Percentiles rank a stretch among this genome's conserved stretches.
phyloP scores from a whole-genome alignment of 139 green algal genomes.

The Chlorella sp. region DNA sequence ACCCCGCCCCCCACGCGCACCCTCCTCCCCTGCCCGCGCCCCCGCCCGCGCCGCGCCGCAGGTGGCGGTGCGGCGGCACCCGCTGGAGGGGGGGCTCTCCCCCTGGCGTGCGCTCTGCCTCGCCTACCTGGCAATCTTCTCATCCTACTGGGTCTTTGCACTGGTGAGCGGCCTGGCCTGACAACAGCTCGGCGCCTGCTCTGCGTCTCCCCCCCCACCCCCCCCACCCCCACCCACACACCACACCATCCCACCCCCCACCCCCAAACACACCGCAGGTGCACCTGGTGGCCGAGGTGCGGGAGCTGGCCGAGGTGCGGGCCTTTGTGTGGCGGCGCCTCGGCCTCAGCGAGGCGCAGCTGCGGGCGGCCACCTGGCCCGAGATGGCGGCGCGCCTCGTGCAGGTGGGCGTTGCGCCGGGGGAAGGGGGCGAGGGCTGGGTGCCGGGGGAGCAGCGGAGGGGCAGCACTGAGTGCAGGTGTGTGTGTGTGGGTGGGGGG shows the following conservation, averaged over 20 bases:
- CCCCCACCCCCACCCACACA: no score
- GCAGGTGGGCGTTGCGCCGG: constrained; percentile 20
- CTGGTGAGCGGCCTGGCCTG: constrained; percentile 9
- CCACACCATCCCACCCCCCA: no score
- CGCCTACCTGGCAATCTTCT: constrained; percentile 79
- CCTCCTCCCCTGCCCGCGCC: neutral
- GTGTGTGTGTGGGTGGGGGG: neutral
- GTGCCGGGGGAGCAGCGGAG: neutral
- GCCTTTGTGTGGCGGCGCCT: constrained; percentile 74
- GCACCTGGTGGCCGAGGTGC: constrained; percentile 57
- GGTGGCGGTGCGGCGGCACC: constrained; percentile 50
- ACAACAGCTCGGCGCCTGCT: no score
- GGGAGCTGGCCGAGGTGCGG: constrained; percentile 57
- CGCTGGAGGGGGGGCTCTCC: constrained; percentile 42
- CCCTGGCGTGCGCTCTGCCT: constrained; percentile 51
- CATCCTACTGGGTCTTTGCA: constrained; percentile 46
- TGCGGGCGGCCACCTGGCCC: constrained; percentile 79
- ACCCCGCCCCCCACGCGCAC: no score
- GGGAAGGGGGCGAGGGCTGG: neutral
- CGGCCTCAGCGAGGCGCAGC: constrained; percentile 74
- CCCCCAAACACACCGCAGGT: constrained; percentile 40
- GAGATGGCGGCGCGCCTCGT: constrained; percentile 87
- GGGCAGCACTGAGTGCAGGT: no score
- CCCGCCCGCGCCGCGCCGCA: constrained; percentile 7
- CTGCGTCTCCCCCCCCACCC: no score